Base-by-base conservation (phyloP, 768 basidiomycete genomes). In the Russula compacta region DNA sequence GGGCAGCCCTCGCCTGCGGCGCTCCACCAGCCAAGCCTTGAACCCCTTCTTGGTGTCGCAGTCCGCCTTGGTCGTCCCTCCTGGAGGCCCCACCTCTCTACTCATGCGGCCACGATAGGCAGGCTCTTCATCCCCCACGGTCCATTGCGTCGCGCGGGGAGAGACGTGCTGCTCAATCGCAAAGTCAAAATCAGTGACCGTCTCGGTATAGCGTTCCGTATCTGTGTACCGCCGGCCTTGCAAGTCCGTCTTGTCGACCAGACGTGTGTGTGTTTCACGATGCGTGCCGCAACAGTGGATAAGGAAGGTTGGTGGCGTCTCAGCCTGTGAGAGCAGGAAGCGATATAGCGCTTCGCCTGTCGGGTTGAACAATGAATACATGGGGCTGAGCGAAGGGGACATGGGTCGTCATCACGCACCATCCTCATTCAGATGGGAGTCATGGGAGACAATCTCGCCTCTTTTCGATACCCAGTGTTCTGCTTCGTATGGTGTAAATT, bases 291-390 rank as follows among this genome's bases (percentile, higher is more conserved):
- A 72, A 63, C 79, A 78, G 46, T 76, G 79, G 5, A 87, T 68
- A 39, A 73, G 70, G 61, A 79, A 73, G 21, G 60, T 70, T 5
- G 85, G 86, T 2, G 73, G 75, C 2, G 66, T 71, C 36, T 67
- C 69, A 2, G 84, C 77, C 55, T 85, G 82, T 4, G 77, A 76
- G 24, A 88, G 79, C 17, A 92, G 73, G 71, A 89, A 92, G 59
- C 86, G 81, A 69, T 87, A 89, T 24, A 90, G 77, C 0, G 84
- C 83, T 67, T 86, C 85, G 48, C 86, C 85, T 86, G 59, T 21
- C n/a, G 38, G 21, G 11, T 44, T 24, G 9, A 38, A 32, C 12
- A 32, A 17, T 40, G 33, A 47, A 56, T 46, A 40, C 36, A 43
- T 24, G 50, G n/a, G 44, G 24, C 21, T 24, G 24, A 15, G 40